Conservation (phyloP, 108 stramenopile genomes). For the Cyclotella atomus region DNA sequence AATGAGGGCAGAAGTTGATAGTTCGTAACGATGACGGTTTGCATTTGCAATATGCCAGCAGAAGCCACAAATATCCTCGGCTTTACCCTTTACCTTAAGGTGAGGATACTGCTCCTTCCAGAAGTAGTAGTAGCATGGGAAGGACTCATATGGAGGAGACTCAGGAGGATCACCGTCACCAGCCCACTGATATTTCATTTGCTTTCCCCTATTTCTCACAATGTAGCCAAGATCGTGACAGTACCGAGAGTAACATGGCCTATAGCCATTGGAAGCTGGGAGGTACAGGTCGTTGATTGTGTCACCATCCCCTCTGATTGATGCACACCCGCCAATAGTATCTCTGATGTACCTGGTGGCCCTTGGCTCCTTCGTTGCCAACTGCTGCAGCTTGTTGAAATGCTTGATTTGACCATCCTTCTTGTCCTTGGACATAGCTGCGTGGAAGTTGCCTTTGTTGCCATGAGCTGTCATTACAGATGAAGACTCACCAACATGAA, state of each 20-base stretch:
- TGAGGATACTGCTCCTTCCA: constrained; percentile 15
- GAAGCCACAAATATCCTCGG: constrained; percentile 8
- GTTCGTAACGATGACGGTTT: neutral
- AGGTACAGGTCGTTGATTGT: neutral
- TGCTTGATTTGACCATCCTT: neutral
- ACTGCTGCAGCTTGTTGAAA: neutral
- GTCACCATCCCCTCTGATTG: neutral
- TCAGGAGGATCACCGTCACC: neutral
- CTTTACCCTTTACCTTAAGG: constrained; percentile 9
- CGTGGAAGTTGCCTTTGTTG: neutral
- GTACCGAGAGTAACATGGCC: neutral
- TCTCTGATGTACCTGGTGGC: neutral
- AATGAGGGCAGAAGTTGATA: neutral
- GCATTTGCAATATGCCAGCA: neutral
- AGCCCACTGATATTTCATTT: neutral
- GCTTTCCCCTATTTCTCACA: neutral
- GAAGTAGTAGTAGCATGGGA: neutral
- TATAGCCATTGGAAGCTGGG: neutral
- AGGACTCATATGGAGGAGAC: neutral
- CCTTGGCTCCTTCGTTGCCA: neutral
- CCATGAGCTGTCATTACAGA: neutral
- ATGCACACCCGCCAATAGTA: neutral
- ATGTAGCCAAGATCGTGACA: neutral
- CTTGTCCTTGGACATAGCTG: neutral
- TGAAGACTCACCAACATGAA: neutral